Percentiles rank a stretch among this genome's conserved stretches.
These are phyloP conservation scores for Axilococcus clingmanii DNA, from an alignment of 139 green algal species.

Conservation along the genomic window DNA sequence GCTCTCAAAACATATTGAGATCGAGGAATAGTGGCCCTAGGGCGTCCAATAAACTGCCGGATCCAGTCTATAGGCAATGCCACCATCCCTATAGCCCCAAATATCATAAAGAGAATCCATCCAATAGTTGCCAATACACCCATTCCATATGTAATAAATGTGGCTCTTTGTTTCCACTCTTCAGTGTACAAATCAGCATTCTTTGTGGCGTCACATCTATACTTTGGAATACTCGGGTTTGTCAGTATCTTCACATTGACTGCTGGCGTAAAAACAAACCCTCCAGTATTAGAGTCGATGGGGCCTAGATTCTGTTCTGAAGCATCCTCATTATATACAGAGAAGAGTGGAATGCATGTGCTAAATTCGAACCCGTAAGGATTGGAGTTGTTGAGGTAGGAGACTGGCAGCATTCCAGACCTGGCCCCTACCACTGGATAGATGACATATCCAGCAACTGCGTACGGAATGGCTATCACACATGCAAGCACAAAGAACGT, in stretches of 20 bases:
- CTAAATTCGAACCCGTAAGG: too few relatives aligned
- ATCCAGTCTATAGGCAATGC: slow-evolving; percentile 81
- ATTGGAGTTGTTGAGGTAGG: slow-evolving; percentile 4
- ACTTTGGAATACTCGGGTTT: too few relatives aligned
- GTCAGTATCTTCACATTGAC: too few relatives aligned
- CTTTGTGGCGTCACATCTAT: slow-evolving; percentile 1
- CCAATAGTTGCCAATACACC: slow-evolving; percentile 73
- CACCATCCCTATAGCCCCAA: slow-evolving; percentile 83
- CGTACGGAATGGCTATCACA: slow-evolving; percentile 65
- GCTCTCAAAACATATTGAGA: slow-evolving; percentile 79
- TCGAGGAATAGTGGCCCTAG: slow-evolving; percentile 63
- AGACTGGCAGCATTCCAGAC: slow-evolving; percentile 55
- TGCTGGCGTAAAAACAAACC: too few relatives aligned
- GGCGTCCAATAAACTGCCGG: slow-evolving; percentile 61
- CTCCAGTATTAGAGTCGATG: too few relatives aligned
- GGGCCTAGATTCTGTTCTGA: too few relatives aligned
- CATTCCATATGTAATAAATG: slow-evolving; percentile 85
- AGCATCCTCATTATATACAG: neutral
- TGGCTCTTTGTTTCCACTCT: slow-evolving; percentile 59
- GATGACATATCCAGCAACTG: slow-evolving; percentile 77
- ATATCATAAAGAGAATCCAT: slow-evolving; percentile 92
- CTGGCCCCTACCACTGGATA: slow-evolving; percentile 69
- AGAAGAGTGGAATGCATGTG: slow-evolving; percentile 1
- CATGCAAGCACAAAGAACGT: slow-evolving; percentile 40
- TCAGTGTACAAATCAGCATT: neutral